Conservation (phyloP, 352 stramenopile genomes). For the Discostella stelligera region DNA sequence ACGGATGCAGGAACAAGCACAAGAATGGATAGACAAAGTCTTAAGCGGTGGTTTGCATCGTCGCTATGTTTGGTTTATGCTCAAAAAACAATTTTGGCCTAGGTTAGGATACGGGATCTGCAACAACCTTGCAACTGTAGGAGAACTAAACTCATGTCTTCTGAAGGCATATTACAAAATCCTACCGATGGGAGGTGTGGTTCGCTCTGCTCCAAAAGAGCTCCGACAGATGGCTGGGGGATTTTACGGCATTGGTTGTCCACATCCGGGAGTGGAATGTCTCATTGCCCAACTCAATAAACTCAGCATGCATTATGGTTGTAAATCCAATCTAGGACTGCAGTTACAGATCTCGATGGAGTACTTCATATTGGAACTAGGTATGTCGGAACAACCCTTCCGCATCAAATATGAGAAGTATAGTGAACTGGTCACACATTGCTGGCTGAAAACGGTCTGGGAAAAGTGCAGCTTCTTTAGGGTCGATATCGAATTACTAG, state of each 20-base stretch:
- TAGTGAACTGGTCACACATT: not conserved
- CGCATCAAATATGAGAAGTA: not conserved
- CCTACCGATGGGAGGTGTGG: not conserved
- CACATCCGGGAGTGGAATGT: not conserved
- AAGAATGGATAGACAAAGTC: not conserved
- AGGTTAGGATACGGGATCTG: not conserved
- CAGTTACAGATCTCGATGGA: too few relatives aligned
- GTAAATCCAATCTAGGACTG: too few relatives aligned
- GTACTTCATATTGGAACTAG: not conserved
- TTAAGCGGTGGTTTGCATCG: not conserved
- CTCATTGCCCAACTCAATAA: not conserved
- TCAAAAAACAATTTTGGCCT: slow-evolving; percentile 4
- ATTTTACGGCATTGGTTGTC: not conserved
- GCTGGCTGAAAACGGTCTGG: too few relatives aligned
- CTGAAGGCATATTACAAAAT: slow-evolving; percentile 1
- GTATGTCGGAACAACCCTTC: too few relatives aligned
- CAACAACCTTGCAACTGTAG: not conserved
- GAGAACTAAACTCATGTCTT: not conserved
- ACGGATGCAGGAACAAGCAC: not conserved
- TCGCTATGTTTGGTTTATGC: not conserved
- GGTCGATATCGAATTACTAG: not conserved
- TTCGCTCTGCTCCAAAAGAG: not conserved
- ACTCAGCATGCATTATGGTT: too few relatives aligned
- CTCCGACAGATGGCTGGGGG: not conserved
- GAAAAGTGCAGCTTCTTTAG: not conserved